Conservation (phyloP, 306 rosid species). For the Casuarina equisetifolia region DNA sequence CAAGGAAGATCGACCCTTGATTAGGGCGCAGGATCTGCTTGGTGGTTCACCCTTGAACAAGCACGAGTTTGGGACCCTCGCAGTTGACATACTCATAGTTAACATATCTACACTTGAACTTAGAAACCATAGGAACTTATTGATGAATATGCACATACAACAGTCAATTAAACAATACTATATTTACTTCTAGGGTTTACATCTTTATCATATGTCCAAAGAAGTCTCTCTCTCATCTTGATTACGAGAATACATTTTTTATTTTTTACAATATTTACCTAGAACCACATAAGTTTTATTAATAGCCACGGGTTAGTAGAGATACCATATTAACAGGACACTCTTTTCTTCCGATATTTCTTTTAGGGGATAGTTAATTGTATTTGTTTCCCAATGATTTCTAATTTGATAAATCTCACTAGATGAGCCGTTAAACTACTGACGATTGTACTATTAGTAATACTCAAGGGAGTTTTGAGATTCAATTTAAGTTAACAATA, state of each 20-base stretch:
- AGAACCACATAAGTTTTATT: no score
- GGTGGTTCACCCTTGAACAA: slow-evolving; percentile 22
- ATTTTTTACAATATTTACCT: no score
- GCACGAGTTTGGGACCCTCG: slow-evolving; percentile 37
- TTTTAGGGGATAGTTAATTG: no score
- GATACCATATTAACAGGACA: no score
- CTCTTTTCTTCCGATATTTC: no score
- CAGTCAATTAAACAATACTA: background rate
- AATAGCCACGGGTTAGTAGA: no score
- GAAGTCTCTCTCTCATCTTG: background rate
- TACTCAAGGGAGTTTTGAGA: no score
- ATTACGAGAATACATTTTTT: background rate
- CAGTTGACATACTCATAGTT: slow-evolving; percentile 33
- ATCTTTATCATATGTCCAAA: background rate
- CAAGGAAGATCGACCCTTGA: slow-evolving; percentile 35
- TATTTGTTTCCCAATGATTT: no score
- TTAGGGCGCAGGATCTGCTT: slow-evolving; percentile 31
- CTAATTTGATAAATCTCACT: no score
- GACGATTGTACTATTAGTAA: no score
- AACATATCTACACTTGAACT: slow-evolving; percentile 41
- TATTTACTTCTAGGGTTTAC: background rate
- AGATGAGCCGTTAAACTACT: no score
- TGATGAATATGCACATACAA: background rate
- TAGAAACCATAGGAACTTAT: background rate
- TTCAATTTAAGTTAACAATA: no score